Base-by-base conservation (phyloP, 179 eudicot genomes). In the Corrigiola litoralis region DNA sequence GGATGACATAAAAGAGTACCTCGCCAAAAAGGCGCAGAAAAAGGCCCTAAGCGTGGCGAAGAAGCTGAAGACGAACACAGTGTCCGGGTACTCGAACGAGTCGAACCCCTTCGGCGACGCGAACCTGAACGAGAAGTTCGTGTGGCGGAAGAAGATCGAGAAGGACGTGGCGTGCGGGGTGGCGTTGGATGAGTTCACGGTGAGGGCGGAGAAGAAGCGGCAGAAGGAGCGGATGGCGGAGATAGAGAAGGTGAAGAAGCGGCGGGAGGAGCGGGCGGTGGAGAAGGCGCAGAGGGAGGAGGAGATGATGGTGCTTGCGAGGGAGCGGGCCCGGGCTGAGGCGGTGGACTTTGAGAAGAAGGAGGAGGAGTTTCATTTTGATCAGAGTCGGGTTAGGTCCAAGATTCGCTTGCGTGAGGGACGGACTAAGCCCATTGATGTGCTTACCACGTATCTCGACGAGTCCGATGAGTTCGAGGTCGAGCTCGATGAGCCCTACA, bases 361-460 rank as follows among this genome's bases (percentile, higher is more conserved):
- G 52, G 97, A 90, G 69, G 99, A 90, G 44, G 99, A 94, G 91
- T 94, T 94, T 66, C 99, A 90, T 77, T 94, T 94, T 75, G 97
- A 91, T 82, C 99, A 94, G 84, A 94, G 99, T 83, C 88, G 90
- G 68, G 74, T 85, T 59, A 69, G 96, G 80, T 90, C 99, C 37
- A 83, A 74, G 65, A 90, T 94, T 75, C 80, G 99, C 56, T 65
- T 90, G 76, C 80, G 84, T 23, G 97, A 94, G 69, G 97, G 99
- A 18, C 85, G 99, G 57, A 78, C 70, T 20, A 94, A 84, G 80
- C 95, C 99, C 1, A 90, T 90, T 68, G 99, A 90, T 76, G 70
- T 90, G 65, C 89, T 94, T 34, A 81, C 91, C 3, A 87, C 81
- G 74, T 87, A 94, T 76, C 85, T 94, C 32, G 87, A 94, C 73